These are phyloP conservation scores for Gynandropsis gynandra DNA, from an alignment of 345 rosid species.

Conservation along the genomic window DNA sequence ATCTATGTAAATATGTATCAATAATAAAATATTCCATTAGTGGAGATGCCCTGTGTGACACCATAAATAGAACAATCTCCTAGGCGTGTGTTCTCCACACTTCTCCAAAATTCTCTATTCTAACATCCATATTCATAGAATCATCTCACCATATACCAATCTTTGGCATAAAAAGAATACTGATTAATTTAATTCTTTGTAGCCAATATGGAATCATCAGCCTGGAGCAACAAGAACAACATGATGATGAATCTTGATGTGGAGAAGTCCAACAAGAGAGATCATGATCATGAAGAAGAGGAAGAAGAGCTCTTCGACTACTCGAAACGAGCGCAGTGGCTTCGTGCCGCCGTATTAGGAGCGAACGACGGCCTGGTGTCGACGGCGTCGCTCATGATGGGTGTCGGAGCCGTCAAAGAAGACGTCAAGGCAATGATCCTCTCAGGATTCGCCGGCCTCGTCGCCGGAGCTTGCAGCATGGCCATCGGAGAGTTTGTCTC, in stretches of 20 bases:
- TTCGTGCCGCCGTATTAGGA: constrained; percentile 86
- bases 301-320: constrained; percentile 40
- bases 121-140: constrained; percentile 23
- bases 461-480: constrained; percentile 97
- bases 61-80: constrained; percentile 41
- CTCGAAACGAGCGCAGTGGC: constrained; percentile 87
- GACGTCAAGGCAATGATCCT: constrained; percentile 78
- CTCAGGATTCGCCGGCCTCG: constrained; percentile 80
- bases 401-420: constrained; percentile 76
- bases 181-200: too few species aligned
- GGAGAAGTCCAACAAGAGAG: constrained; percentile 33
- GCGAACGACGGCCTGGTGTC: constrained; percentile 92
- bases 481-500: constrained; percentile 94
- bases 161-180: too few species aligned
- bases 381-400: constrained; percentile 86
- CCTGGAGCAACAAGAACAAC: constrained; percentile 21
- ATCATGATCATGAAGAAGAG: not conserved
- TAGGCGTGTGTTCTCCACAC: constrained; percentile 70
- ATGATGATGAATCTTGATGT: constrained; percentile 23
- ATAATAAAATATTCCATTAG: constrained; percentile 11
- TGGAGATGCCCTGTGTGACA: constrained; percentile 36
- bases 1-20: not conserved
- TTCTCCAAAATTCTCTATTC: constrained; percentile 20
- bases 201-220: constrained; percentile 21
- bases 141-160: too few species aligned